These are phyloP conservation scores for Tothia fuscella DNA, from an alignment of 2,329 filamentous ascomycete species.

Conservation along the genomic window DNA sequence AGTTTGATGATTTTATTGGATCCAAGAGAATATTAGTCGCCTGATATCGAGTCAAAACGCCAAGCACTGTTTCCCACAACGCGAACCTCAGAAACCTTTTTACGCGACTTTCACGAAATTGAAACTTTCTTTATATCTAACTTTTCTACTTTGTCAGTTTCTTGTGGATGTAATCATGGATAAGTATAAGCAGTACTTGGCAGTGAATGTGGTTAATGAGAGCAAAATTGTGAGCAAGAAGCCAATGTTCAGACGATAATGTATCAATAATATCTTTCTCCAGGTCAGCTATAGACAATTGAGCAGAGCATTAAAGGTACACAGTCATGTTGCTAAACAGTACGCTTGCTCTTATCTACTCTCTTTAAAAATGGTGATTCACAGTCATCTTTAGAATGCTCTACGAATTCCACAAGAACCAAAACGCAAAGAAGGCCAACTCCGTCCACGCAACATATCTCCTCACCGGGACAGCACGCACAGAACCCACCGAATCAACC, in stretches of 20 bases:
- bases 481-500: conserved; percentile 16
- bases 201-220: conserved; percentile 64
- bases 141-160: too few species aligned
- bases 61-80: too few species aligned
- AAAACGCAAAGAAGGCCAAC: conserved; percentile 62
- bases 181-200: conserved; percentile 57
- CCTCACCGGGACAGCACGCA: conserved; percentile 55
- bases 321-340: conserved; percentile 85
- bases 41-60: too few species aligned
- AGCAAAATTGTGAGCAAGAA: conserved; percentile 48
- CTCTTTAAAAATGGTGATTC: conserved; percentile 12
- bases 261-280: conserved; percentile 2
- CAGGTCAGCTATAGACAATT: conserved; percentile 81
- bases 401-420: conserved; percentile 68
- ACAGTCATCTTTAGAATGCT: conserved; percentile 51
- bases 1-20: too few species aligned
- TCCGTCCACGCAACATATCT: conserved; percentile 90
- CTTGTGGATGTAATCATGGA: too few species aligned
- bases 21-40: too few species aligned
- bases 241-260: background rate
- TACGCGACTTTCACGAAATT: too few species aligned
- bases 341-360: conserved; percentile 30
- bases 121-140: too few species aligned
- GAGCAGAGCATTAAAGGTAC: conserved; percentile 69
- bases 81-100: too few species aligned